Base-by-base conservation (phyloP, 257 asterid genomes). In the Jacaranda copaia region DNA sequence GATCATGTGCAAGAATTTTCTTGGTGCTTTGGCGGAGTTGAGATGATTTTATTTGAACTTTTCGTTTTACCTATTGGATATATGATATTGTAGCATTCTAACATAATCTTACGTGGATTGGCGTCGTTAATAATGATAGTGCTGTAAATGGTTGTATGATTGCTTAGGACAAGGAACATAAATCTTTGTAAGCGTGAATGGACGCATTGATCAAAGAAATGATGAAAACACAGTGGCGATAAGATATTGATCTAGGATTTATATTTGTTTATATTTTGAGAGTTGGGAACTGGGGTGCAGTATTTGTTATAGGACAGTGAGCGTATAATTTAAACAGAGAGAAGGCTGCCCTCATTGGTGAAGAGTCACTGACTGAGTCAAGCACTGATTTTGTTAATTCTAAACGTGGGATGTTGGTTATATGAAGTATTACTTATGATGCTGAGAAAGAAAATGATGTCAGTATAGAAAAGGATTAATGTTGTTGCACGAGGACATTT, bases 11-110 rank as follows among this genome's bases (percentile, higher is more conserved):
- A 45, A 39, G 61, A 57, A n/a, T 60, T 56, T 16, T 62, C 48
- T 16, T 53, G 42, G 64, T 74, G 72, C 32, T 68, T 69, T 57
- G 38, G 38, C 53, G 76, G 46, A 77, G 62, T 77, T 78, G 64
- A 53, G 58, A 55, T 53, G 79, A 51, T 19, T 68, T 49, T 73
- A 73, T 78, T 72, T 53, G 40, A 18, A 39, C 48, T 25, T 51
- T 32, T 59, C 20, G 48, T 43, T 35, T 79, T 77, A 79, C 13
- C 74, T 42, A n/a, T 53, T 55, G 57, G 8, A 62, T 43, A n/a
- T 45, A 13, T 55, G 39, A 40, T 43, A 14, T 65, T 64, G 69
- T 10, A 51, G 75, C 77, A 36, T 40, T 39, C 9, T 55, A 49
- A 32, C 32, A 2, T 65, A 43, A 70, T 63, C n/a, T 39, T 46